phyloP scores from a whole-genome alignment of 2,329 filamentous ascomycete genomes.

The Tolypocladium tropicale region DNA sequence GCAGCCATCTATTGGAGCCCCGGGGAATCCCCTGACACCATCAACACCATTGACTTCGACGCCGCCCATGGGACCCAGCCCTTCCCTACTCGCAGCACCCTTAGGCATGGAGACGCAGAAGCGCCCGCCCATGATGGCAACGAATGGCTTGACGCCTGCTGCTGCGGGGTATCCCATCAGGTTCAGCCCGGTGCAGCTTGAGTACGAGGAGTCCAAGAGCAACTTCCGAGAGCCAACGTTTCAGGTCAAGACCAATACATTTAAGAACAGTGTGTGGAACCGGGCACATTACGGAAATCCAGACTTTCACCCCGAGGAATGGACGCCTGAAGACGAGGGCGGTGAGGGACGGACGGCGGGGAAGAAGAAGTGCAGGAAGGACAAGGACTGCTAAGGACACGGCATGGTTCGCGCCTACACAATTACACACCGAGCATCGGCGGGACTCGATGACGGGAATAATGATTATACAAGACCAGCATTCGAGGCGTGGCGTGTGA shows the following conservation, averaged over 20 bases:
- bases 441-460: neutral
- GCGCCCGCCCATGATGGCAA: neutral
- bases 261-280: slow-evolving; percentile 59
- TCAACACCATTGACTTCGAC: slow-evolving; percentile 20
- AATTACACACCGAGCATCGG: neutral
- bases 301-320: slow-evolving; percentile 35
- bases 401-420: neutral
- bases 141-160: neutral
- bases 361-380: slow-evolving; percentile 15
- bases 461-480: neutral
- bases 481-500: too few relatives aligned
- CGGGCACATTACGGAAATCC: slow-evolving; percentile 58
- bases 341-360: slow-evolving; percentile 15
- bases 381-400: neutral
- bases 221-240: slow-evolving; percentile 35
- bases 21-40: slow-evolving; percentile 18
- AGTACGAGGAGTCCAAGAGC: slow-evolving; percentile 39
- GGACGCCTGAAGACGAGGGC: slow-evolving; percentile 30
- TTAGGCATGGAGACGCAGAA: slow-evolving; percentile 5
- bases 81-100: slow-evolving; percentile 2
- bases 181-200: slow-evolving; percentile 36
- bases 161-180: slow-evolving; percentile 24
- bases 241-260: slow-evolving; percentile 42
- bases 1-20: slow-evolving; percentile 18
- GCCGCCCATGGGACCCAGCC: slow-evolving; percentile 6